phyloP scores from a whole-genome alignment of 2,329 filamentous ascomycete genomes.

The Cladobotryum mycophilum region DNA sequence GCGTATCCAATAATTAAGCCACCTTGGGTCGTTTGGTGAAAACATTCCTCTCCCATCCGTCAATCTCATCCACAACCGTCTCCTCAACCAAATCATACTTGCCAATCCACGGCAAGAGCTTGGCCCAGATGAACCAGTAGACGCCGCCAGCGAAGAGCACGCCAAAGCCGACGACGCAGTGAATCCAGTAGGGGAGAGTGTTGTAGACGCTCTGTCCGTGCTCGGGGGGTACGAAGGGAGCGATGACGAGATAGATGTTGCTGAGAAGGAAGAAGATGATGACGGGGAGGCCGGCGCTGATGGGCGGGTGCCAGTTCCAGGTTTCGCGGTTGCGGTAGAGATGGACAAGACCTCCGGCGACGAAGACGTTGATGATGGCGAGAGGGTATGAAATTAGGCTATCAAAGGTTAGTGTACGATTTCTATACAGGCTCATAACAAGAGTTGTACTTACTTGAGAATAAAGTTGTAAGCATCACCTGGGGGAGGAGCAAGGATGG shows the following conservation, averaged over 20 bases:
- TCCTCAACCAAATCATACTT: constrained; percentile 51
- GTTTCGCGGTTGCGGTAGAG: constrained; percentile 44
- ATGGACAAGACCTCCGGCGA: constrained; percentile 46
- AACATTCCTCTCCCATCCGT: constrained; percentile 56
- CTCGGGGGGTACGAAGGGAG: constrained; percentile 50
- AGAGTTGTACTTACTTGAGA: constrained; percentile 39
- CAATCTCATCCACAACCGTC: constrained; percentile 46
- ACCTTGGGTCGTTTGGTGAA: constrained; percentile 39
- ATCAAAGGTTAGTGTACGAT: background rate
- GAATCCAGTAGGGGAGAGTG: constrained; percentile 49
- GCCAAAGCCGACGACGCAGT: constrained; percentile 52
- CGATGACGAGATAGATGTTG: constrained; percentile 55
- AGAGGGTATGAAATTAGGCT: constrained; percentile 60
- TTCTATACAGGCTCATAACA: constrained; percentile 2
- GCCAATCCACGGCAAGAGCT: constrained; percentile 45
- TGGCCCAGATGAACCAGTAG: constrained; percentile 52
- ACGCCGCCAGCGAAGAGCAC: constrained; percentile 46
- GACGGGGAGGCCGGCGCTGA: constrained; percentile 49
- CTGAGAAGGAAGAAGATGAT: constrained; percentile 53
- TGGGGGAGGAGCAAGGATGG: constrained; percentile 60
- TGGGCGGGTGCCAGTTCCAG: constrained; percentile 48
- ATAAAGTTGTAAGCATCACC: constrained; percentile 62
- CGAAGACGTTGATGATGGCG: constrained; percentile 51
- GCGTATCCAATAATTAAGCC: background rate
- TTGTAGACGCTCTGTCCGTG: constrained; percentile 48